These are phyloP conservation scores for Ilex asprella DNA, from an alignment of 257 asterid genomes.

Conservation along the genomic window DNA sequence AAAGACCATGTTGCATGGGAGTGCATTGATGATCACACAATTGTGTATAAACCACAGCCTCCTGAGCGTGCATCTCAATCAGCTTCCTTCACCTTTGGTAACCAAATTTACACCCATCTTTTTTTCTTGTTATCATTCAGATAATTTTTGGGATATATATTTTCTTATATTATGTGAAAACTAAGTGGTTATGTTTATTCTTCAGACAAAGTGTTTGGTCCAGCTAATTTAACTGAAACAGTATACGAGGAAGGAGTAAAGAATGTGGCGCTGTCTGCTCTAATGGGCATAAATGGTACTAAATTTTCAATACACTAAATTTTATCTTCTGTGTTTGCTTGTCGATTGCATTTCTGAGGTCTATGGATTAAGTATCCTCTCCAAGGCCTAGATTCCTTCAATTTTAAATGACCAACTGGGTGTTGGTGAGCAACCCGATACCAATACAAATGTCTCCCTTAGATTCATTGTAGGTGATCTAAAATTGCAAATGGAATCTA, in stretches of 20 bases:
- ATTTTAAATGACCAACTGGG: too few species aligned
- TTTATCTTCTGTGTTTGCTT: background rate
- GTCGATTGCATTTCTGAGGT: background rate
- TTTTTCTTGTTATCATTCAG: background rate
- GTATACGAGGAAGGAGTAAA: slow-evolving; percentile 92
- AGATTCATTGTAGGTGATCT: too few species aligned
- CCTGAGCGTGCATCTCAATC: slow-evolving; percentile 58
- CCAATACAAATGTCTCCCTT: too few species aligned
- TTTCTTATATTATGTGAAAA: background rate
- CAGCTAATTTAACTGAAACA: slow-evolving; percentile 56
- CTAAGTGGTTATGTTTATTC: slow-evolving; percentile 2
- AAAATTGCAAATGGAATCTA: too few species aligned
- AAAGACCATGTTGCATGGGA: slow-evolving; percentile 93
- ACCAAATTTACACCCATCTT: slow-evolving; percentile 3
- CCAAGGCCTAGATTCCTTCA: too few species aligned
- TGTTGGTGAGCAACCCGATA: too few species aligned
- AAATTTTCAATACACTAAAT: background rate
- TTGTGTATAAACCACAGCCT: slow-evolving; percentile 47
- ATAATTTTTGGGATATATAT: background rate
- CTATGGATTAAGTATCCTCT: too few species aligned
- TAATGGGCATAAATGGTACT: slow-evolving; percentile 94
- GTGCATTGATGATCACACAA: slow-evolving; percentile 70
- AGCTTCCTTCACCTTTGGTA: slow-evolving; percentile 70
- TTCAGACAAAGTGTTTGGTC: slow-evolving; percentile 86
- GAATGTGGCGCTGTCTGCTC: slow-evolving; percentile 88